These are phyloP conservation scores for Gossypium stocksii DNA, from an alignment of 345 rosid genomes.

Conservation along the genomic window DNA sequence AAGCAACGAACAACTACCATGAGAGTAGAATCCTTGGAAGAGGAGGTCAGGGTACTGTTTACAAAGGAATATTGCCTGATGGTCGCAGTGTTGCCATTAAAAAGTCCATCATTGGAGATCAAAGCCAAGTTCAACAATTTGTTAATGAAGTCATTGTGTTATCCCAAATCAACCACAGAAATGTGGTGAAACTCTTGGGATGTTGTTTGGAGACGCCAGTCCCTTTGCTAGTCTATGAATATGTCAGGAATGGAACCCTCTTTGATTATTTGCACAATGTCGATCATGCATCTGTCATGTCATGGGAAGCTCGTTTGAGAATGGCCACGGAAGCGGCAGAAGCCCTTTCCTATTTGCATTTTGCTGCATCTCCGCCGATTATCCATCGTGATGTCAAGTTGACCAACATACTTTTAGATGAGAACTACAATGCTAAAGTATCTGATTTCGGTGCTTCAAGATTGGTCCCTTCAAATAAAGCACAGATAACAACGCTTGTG, in stretches of 20 bases:
- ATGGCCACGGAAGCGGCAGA: slow-evolving; percentile 20
- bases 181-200: too few species aligned
- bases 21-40: slow-evolving; percentile 26
- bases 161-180: too few species aligned
- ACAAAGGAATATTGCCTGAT: not conserved
- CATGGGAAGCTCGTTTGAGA: slow-evolving; percentile 24
- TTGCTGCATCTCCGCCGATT: slow-evolving; percentile 33
- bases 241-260: slow-evolving; percentile 15
- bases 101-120: slow-evolving; percentile 3
- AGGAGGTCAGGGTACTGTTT: slow-evolving; percentile 25
- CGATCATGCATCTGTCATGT: not conserved
- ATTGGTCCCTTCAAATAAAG: slow-evolving; percentile 30
- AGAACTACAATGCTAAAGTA: slow-evolving; percentile 38
- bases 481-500: slow-evolving; percentile 32
- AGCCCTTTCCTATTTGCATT: slow-evolving; percentile 39
- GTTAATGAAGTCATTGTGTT: too few species aligned
- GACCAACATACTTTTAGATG: too few species aligned
- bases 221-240: too few species aligned
- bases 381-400: slow-evolving; percentile 21
- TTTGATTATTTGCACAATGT: slow-evolving; percentile 14
- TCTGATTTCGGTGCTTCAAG: slow-evolving; percentile 50
- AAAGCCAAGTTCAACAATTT: too few species aligned
- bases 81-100: slow-evolving; percentile 15
- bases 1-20: slow-evolving; percentile 26
- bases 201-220: too few species aligned